Evolutionary conservation across 208 protist genomes (phyloP), one percentile per base, ranked within the genome.

Genomic region (Leptomonas pyrrhocoris): DNA sequence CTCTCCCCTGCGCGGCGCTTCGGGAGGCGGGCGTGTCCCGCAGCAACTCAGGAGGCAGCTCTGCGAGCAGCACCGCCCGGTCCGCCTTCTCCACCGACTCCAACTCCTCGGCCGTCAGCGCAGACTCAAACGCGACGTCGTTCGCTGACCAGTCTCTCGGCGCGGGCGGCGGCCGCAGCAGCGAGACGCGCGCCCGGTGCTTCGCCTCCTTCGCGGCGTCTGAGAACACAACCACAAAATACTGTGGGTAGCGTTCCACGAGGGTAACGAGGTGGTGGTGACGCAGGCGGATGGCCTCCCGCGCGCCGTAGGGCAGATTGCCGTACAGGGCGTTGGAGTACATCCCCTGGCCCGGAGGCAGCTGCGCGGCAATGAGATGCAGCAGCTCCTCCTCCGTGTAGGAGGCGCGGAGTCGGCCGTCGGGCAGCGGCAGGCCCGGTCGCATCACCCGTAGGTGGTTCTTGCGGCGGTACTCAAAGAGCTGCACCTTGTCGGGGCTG

Each of bases 401-500:
- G 42, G 28, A 31, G 27, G 73, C 34, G 3, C 81, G 80, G 54
- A 92, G 77, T 19, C 59, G 59, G 23, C 81, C 78, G 6, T 75
- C 74, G 12, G 86, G 86, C 48, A 92, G 76, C 38, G 86, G 83
- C n/a, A 84, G 54, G 15, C 79, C 83, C 12, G 75, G 51, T 12
- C 84, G 86, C 55, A 84, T 79, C 25, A 89, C 15, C 36, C 80
- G 73, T 45, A 90, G 34, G 61, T 78, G 67, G 34, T 88, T 55
- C 34, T 58, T 63, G 50, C 72, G 68, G 15, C 82, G 78, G 54
- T 77, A 89, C 68, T 93, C 87, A 63, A 93, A 93, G 19, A 93
- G n/a, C 38, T 68, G 66, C 48, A 90, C 73, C 62, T 85, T 86
- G 48, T 78, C 55, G 1, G 76, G 74, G 30, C 64, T 65, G 27